These are phyloP conservation scores for Mycena haematopus DNA, from an alignment of 768 basidiomycete genomes.

Conservation along the genomic window DNA sequence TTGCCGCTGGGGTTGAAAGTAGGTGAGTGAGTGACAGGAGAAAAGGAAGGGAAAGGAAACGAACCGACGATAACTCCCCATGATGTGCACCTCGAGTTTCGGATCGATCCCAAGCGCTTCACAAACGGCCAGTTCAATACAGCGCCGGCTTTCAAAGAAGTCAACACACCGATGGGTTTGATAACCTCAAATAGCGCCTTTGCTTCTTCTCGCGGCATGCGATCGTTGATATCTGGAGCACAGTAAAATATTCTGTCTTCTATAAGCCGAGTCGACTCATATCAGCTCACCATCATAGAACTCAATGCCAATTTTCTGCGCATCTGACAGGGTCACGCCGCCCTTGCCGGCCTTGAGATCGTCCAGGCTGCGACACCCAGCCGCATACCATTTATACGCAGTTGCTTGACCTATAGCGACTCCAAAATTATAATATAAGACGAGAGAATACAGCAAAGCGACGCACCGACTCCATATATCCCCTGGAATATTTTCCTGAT, in stretches of 20 bases:
- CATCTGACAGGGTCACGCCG: constrained; percentile 63
- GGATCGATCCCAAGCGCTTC: constrained; percentile 75
- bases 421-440: not conserved
- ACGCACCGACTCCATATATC: constrained; percentile 84
- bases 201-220: constrained; percentile 88
- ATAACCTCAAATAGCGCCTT: constrained; percentile 74
- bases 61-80: constrained; percentile 89
- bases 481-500: constrained; percentile 69
- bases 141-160: not conserved
- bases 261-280: too few species aligned
- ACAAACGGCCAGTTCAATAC: not conserved
- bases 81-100: constrained; percentile 78
- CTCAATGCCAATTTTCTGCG: constrained; percentile 70
- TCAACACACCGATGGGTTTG: constrained; percentile 65
- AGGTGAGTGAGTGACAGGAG: not conserved
- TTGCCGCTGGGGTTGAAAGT: constrained; percentile 64
- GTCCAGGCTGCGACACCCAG: constrained; percentile 79
- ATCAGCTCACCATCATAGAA: constrained; percentile 70
- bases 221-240: constrained; percentile 35
- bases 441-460: not conserved
- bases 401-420: constrained; percentile 57
- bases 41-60: constrained; percentile 9
- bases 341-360: constrained; percentile 68
- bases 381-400: constrained; percentile 76
- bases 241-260: too few species aligned